Evolutionary conservation across 805 yeast species (phyloP), one percentile per base, ranked within the genome.

Genomic region (Hanseniaspora singularis): DNA sequence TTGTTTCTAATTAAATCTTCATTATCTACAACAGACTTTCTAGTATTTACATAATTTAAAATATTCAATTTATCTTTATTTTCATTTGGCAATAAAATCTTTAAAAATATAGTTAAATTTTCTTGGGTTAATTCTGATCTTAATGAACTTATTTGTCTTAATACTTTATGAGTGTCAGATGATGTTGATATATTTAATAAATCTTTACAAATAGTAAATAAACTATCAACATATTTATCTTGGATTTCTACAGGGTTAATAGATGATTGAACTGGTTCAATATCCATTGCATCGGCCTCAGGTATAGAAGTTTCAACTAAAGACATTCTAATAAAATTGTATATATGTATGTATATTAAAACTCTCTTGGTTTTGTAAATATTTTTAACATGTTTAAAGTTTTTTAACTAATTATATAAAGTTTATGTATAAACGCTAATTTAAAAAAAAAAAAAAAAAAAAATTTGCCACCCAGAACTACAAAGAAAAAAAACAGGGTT

Each of bases 131-230:
- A 65, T 33, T 73, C 69, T 49, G 79, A 73, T 65, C 96, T 77
- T 52, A 89, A 68, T 1, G 77, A 68, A 7, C 88, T 83, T 55
- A 88, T 69, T 52, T 85, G 94, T 52, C 95, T 79, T 53, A 92
- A 73, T 19, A 85, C 88, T 58, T 82, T 83, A 63, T 89, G 73
- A 38, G 92, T 76, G 64, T 92, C 98, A 60, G 78, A 77, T 46
- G 77, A 76, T 38, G 74, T 61, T 10, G 80, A 80, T 3, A 88
- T 80, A 63, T 79, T 79, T 14, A 64, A 52, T 18, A 64, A 57
- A 31, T 64, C 61, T 33, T 57, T 60, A 28, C 67, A 56, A 2
- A 67, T 59, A 5, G 53, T 32, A 40, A 66, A 55, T 24, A 66
- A 54, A 28, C 53, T 54, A n/a, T 57, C 58, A 34, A 67, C 61